phyloP scores from a whole-genome alignment of 345 rosid genomes.

The Syzygium oleosum region DNA sequence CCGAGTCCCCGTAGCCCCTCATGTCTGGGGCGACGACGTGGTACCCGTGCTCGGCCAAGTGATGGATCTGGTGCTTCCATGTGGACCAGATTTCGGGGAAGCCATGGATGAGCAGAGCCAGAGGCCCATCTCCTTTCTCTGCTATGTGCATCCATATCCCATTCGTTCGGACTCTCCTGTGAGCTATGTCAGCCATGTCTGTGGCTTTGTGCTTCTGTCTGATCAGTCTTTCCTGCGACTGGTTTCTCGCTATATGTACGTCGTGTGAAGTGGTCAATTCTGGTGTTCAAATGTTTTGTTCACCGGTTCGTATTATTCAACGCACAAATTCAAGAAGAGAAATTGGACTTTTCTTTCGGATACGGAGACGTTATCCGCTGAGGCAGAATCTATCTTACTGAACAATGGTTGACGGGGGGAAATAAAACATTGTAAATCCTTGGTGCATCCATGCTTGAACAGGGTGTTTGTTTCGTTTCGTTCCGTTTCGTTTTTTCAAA shows the following conservation, averaged over 20 bases:
- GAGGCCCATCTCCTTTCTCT: constrained; percentile 16
- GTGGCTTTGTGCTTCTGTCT: background rate
- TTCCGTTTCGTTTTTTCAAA: background rate
- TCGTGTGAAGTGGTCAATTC: background rate
- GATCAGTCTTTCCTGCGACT: background rate
- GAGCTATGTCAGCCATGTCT: background rate
- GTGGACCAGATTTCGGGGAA: constrained; percentile 25
- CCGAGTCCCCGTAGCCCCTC: constrained; percentile 23
- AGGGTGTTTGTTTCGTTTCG: background rate
- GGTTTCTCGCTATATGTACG: background rate
- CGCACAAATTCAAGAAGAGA: background rate
- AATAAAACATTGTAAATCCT: background rate
- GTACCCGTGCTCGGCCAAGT: constrained; percentile 12
- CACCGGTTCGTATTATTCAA: background rate
- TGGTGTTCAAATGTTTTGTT: background rate
- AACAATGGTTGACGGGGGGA: background rate
- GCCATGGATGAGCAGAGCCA: constrained; percentile 27
- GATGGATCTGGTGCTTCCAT: constrained; percentile 23
- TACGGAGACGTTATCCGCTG: background rate
- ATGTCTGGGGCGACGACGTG: constrained; percentile 21
- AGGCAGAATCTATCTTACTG: background rate
- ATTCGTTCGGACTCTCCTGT: constrained; percentile 7
- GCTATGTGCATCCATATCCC: constrained; percentile 24
- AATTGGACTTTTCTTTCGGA: background rate
- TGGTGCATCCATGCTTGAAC: background rate